Percentiles rank a stretch among this genome's conserved stretches.
phyloP scores from a whole-genome alignment of 306 rosid genomes.

The Rosa multiflora region DNA sequence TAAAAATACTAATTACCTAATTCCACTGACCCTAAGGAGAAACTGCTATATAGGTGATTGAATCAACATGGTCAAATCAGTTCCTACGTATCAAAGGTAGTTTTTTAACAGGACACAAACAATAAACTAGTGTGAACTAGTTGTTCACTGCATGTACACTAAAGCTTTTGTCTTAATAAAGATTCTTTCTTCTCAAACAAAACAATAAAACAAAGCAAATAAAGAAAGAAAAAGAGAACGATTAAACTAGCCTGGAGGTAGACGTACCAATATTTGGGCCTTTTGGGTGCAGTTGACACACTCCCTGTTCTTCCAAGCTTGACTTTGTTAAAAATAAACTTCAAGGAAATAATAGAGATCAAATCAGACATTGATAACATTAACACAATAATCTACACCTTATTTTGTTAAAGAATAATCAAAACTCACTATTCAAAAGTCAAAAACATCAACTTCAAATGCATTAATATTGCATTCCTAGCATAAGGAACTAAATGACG shows the following conservation, averaged over 20 bases:
- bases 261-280: slow-evolving; percentile 43
- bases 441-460: neutral
- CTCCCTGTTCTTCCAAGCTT: slow-evolving; percentile 90
- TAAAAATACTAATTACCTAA: neutral
- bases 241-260: neutral
- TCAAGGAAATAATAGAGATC: neutral
- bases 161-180: neutral
- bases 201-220: neutral
- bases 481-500: neutral
- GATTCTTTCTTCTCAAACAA: neutral
- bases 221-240: neutral
- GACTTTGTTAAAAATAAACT: slow-evolving; percentile 12
- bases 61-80: neutral
- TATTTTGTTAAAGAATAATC: too few relatives aligned
- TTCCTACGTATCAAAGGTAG: neutral
- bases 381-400: neutral
- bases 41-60: neutral
- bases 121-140: neutral
- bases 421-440: neutral
- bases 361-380: neutral
- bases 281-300: slow-evolving; percentile 58
- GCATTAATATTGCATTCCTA: neutral
- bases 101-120: slow-evolving; percentile 7
- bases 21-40: neutral
- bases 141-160: neutral